Evolutionary conservation across 2,329 filamentous ascomycete genomes (phyloP).

Genomic region (Neobulgaria alba): DNA sequence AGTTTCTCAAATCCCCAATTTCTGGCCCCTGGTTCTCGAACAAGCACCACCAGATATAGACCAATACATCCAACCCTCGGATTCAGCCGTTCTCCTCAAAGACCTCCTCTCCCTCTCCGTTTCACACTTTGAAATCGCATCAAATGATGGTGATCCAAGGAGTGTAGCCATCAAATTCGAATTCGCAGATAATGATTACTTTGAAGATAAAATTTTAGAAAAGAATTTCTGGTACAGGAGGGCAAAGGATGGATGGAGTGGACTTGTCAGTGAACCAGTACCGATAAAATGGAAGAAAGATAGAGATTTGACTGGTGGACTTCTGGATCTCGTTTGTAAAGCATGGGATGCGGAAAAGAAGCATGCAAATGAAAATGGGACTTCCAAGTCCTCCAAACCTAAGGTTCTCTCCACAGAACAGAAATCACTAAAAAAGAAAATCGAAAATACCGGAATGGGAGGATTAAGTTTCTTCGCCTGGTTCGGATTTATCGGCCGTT

Average conservation of each 20-base stretch:
- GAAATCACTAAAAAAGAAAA: constrained; percentile 44
- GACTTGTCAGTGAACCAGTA: constrained; percentile 82
- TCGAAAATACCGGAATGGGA: constrained; percentile 50
- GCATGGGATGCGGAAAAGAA: constrained; percentile 53
- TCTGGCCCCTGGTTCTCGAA: constrained; percentile 93
- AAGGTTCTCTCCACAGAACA: constrained; percentile 37
- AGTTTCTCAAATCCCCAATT: constrained; percentile 68
- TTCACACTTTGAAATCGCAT: constrained; percentile 65
- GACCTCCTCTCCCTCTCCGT: constrained; percentile 63
- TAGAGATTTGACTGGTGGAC: constrained; percentile 74
- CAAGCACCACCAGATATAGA: constrained; percentile 79
- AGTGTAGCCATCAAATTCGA: constrained; percentile 70
- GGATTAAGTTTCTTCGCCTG: constrained; percentile 78
- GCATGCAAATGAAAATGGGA: neutral
- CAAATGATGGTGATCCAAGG: constrained; percentile 64
- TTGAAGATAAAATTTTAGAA: constrained; percentile 67
- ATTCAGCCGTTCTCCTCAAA: constrained; percentile 63
- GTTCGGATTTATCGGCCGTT: constrained; percentile 71
- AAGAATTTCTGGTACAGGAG: constrained; percentile 89
- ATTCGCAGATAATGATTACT: constrained; percentile 75
- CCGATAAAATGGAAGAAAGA: constrained; percentile 79
- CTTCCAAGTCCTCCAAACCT: constrained; percentile 14
- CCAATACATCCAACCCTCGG: constrained; percentile 75
- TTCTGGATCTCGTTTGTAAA: constrained; percentile 65
- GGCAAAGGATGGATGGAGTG: constrained; percentile 58